A percentile compares a stretch with the other conserved stretches of the same genome.
phyloP scores from a whole-genome alignment of 148 eudicot species.

The Euryodendron excelsum region DNA sequence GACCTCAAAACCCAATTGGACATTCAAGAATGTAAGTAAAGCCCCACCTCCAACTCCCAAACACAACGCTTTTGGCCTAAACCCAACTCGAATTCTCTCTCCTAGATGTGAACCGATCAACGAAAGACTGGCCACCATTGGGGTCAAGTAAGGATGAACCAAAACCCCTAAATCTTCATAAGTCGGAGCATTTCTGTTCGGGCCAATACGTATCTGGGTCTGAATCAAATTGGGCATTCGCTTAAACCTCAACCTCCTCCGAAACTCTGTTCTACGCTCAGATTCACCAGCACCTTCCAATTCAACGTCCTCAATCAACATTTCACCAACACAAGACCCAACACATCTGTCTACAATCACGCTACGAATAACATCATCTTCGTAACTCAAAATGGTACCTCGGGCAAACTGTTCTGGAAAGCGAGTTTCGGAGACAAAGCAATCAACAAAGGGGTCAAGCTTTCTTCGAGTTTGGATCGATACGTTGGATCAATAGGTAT shows the following conservation, averaged over 20 bases:
- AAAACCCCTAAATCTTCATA: conserved; percentile 25
- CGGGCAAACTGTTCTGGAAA: conserved; percentile 22
- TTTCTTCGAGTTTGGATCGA: conserved; percentile 21
- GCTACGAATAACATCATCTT: conserved; percentile 58
- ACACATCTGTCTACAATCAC: conserved; percentile 42
- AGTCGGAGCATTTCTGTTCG: conserved; percentile 19
- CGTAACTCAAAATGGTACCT: conserved; percentile 58
- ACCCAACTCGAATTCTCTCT: conserved; percentile 29
- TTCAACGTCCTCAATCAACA: conserved; percentile 80
- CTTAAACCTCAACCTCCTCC: conserved; percentile 92
- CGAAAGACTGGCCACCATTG: conserved; percentile 77
- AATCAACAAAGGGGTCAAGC: conserved; percentile 41
- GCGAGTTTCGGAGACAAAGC: conserved; percentile 52
- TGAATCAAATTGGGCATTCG: conserved; percentile 87
- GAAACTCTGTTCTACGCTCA: conserved; percentile 33
- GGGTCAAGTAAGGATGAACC: conserved; percentile 76
- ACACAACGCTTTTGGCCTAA: conserved; percentile 63
- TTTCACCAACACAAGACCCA: conserved; percentile 67
- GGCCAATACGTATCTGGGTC: conserved; percentile 55
- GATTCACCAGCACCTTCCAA: conserved; percentile 31
- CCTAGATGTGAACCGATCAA: conserved; percentile 42
- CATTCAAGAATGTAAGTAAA: conserved; percentile 53
- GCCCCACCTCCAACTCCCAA: conserved; percentile 96
- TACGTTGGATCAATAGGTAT: conserved; percentile 2
- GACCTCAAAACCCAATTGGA: conserved; percentile 61